phyloP scores from a whole-genome alignment of 1,284 basidiomycete genomes.

The Ganoderma lucidum region DNA sequence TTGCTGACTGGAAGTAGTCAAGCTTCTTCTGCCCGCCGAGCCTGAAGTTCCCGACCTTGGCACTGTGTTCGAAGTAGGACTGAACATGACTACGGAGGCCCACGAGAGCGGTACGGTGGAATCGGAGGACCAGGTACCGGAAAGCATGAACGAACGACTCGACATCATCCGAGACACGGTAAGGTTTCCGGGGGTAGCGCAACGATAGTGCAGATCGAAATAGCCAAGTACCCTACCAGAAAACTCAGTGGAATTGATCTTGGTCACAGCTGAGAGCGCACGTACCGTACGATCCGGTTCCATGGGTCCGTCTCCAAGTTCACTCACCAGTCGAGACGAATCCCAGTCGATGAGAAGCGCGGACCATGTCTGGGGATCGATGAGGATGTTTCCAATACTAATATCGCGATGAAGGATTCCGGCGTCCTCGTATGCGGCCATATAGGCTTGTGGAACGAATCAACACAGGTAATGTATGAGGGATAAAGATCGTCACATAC shows the following conservation, averaged over 20 bases:
- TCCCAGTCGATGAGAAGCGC: slow-evolving; percentile 24
- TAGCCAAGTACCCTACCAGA: slow-evolving; percentile 17
- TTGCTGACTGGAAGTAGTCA: not conserved
- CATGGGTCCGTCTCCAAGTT: not conserved
- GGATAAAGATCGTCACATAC: not conserved
- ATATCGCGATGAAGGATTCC: slow-evolving; percentile 20
- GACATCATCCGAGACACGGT: slow-evolving; percentile 19
- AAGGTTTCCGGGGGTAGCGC: slow-evolving; percentile 2
- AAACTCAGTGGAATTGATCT: not conserved
- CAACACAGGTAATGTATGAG: not conserved
- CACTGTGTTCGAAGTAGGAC: not conserved
- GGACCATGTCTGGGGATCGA: not conserved
- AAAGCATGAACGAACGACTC: slow-evolving; percentile 20
- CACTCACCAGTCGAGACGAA: not conserved
- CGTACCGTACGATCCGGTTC: slow-evolving; percentile 12
- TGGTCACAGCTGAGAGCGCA: not conserved
- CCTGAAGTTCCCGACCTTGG: not conserved
- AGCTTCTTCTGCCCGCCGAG: not conserved
- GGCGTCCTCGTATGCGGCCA: not conserved
- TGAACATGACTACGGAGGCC: not conserved
- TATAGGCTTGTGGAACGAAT: not conserved
- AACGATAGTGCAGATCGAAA: slow-evolving; percentile 14
- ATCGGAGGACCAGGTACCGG: not conserved
- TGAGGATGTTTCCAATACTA: slow-evolving; percentile 23
- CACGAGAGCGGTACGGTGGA: not conserved